Conservation (phyloP, 768 basidiomycete genomes). For the Suillus subalutaceus region DNA sequence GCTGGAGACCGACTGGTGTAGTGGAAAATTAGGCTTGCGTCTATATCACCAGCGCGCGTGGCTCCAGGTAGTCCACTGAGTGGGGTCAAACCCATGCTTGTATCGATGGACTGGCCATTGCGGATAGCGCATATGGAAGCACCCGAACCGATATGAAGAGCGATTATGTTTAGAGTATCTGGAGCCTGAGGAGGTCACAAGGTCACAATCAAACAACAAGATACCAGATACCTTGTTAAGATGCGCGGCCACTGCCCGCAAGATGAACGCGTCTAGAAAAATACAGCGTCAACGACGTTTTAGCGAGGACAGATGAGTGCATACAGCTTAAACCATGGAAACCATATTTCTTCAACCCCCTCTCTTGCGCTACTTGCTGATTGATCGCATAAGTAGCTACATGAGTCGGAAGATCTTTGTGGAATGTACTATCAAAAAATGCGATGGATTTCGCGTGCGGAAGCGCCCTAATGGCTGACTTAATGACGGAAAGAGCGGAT, state of each 20-base stretch:
- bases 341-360: conserved; percentile 85
- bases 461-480: conserved; percentile 60
- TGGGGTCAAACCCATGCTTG: conserved; percentile 92
- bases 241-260: conserved; percentile 59
- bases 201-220: not conserved
- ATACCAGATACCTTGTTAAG: conserved; percentile 50
- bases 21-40: conserved; percentile 89
- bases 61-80: conserved; percentile 88
- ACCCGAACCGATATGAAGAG: conserved; percentile 90
- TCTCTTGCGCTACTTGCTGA: conserved; percentile 57
- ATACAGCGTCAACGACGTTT: not conserved
- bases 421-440: conserved; percentile 89
- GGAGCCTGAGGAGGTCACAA: conserved; percentile 35
- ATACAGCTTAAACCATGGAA: conserved; percentile 86
- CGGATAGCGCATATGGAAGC: conserved; percentile 81
- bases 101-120: conserved; percentile 76
- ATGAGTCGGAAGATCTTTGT: conserved; percentile 73
- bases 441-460: conserved; percentile 75
- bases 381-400: conserved; percentile 82
- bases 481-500: conserved; percentile 60
- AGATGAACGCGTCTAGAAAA: conserved; percentile 64
- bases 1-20: conserved; percentile 56
- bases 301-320: not conserved
- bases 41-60: conserved; percentile 81
- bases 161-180: conserved; percentile 68